Evolutionary conservation across 2,329 filamentous ascomycete species (phyloP), one percentile per base, ranked within the genome.

Genomic region (Apiospora marii): DNA sequence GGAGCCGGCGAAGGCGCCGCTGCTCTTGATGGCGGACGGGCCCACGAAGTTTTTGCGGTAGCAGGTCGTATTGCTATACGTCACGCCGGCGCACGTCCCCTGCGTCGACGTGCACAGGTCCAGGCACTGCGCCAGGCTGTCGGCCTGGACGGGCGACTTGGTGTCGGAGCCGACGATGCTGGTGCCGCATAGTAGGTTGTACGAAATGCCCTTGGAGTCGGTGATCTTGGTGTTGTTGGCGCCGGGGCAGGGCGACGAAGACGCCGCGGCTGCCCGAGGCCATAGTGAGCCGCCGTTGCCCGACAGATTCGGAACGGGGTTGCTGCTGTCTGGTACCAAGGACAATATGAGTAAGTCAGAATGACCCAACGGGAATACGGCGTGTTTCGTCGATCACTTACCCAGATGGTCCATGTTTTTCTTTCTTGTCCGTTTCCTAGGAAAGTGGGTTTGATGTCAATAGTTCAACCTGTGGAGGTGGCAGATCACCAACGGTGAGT

Each of bases 211-310:
- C 53, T 61, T 22, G 53, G 53, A 22, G 53, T 61, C 53, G 27
- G 30, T 30, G 16, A 34, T 22, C 53, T 37, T 37, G 53, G 53
- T 61, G 53, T 61, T 61, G 53, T 61, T 61, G 53, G 27, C 53
- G 30, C 22, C 30, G 53, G 53, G 53, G 16, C 53, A 61, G 30
- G 30, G 27, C 53, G 51, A 14, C 51, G 53, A 61, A 16, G 53
- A 61, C 16, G 53, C 34, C 4, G 44, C 19, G 6, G 46, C 53
- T 30, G 16, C 27, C 30, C 51, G 27, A 8, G 53, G 30, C 53
- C 53, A 37, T 61, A 61, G 53, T 6, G 10, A 34, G 44, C 44
- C 24, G 44, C 44, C 5, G 44, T 48, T 19, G 46, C 46, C 46
- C 19, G 46, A 49, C 6, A n/a, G 46, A 10, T 49, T n/a, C 6